Evolutionary conservation across 2,329 filamentous ascomycete species (phyloP).

Genomic region (Trichophyton rubrum): DNA sequence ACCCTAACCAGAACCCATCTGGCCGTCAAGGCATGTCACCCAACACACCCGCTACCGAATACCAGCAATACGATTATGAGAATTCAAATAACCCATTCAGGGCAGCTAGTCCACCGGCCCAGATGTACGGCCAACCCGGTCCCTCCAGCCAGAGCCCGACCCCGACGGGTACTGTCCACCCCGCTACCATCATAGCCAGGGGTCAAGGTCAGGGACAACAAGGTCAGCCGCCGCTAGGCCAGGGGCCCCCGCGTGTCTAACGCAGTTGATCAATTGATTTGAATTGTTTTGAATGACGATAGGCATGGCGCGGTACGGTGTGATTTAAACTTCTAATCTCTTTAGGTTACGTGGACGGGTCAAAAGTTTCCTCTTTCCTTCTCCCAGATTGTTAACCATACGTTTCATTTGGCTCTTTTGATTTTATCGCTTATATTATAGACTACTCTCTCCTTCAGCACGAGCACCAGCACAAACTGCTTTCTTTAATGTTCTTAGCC

Average conservation of each 20-base stretch:
- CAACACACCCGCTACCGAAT: conserved; percentile 8
- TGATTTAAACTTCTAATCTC: not conserved
- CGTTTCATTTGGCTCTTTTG: not conserved
- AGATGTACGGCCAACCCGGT: not conserved
- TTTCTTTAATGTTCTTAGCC: not conserved
- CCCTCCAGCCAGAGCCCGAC: not conserved
- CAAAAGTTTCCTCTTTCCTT: not conserved
- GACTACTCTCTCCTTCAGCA: not conserved
- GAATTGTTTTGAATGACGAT: not conserved
- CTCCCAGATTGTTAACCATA: not conserved
- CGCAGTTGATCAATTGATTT: not conserved
- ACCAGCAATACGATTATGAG: conserved; percentile 9
- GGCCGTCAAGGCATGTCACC: conserved; percentile 1
- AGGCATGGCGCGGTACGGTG: not conserved
- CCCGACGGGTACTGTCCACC: not conserved
- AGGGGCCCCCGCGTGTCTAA: not conserved
- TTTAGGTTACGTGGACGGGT: not conserved
- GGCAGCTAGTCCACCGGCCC: not conserved
- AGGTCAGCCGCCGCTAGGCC: not conserved
- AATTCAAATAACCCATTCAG: not conserved
- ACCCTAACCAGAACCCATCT: not conserved
- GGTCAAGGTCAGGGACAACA: not conserved
- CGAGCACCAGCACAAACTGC: not conserved
- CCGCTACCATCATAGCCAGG: not conserved
- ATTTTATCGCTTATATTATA: not conserved